A percentile compares a stretch with the other conserved stretches of the same genome.
Evolutionary conservation across 768 basidiomycete genomes (phyloP).

Genomic region (Suillus lakei): DNA sequence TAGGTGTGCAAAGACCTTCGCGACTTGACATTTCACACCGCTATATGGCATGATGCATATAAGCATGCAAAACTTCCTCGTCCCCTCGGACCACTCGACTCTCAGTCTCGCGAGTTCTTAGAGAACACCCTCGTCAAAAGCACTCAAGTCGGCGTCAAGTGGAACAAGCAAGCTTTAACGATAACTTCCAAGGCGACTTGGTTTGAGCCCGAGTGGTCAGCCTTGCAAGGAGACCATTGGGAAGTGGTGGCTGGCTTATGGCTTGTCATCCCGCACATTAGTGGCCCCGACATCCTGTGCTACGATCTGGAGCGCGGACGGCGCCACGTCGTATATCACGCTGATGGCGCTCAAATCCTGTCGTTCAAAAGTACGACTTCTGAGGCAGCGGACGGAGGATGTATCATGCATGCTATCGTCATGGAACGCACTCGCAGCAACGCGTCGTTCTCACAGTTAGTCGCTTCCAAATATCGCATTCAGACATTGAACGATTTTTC

Average conservation of each 20-base stretch:
- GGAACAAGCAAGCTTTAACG: conserved; percentile 4
- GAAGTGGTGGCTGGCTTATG: conserved; percentile 4
- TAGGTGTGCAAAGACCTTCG: conserved; percentile 4
- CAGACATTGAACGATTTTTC: not conserved
- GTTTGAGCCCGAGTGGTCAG: conserved; percentile 5
- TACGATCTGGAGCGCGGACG: not conserved
- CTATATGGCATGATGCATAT: conserved; percentile 5
- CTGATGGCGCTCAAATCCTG: not conserved
- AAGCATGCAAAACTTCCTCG: conserved; percentile 1
- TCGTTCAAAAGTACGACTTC: not conserved
- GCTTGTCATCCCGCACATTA: conserved; percentile 1
- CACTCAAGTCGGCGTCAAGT: conserved; percentile 3
- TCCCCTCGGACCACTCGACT: conserved; percentile 4
- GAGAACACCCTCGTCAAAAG: conserved; percentile 1
- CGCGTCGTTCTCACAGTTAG: not conserved
- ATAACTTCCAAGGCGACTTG: conserved; percentile 4
- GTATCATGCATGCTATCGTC: not conserved
- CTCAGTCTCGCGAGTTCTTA: conserved; percentile 5
- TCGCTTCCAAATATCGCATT: not conserved
- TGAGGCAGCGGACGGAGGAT: conserved; percentile 2
- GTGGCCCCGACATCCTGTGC: conserved; percentile 2
- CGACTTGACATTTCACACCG: conserved; percentile 1
- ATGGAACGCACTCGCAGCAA: not conserved
- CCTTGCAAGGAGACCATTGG: conserved; percentile 6
- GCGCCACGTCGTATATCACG: not conserved